Conservation (phyloP, 257 asterid species). For the Ilex aquifolium region DNA sequence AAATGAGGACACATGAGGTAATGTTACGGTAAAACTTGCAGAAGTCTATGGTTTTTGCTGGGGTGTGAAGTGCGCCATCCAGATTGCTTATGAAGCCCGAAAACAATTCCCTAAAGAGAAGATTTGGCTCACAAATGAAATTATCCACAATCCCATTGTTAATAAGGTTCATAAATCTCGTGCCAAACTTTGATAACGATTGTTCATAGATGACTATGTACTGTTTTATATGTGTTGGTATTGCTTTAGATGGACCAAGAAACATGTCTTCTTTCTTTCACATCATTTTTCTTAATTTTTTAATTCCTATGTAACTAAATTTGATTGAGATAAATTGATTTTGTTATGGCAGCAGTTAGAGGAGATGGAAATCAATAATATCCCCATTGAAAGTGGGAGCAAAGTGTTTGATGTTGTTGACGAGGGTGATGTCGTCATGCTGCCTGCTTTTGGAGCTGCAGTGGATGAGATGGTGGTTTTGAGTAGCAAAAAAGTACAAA, state of each 20-base stretch:
- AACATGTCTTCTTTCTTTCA: too few species aligned
- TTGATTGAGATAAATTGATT: constrained; percentile 1
- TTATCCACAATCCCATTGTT: constrained; percentile 94
- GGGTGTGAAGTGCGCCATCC: constrained; percentile 99
- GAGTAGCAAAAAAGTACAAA: constrained; percentile 82
- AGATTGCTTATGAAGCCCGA: constrained; percentile 96
- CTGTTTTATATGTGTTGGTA: too few species aligned
- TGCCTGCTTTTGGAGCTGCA: constrained; percentile 97
- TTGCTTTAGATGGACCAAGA: too few species aligned
- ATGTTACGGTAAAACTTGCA: constrained; percentile 87
- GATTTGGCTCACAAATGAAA: constrained; percentile 89
- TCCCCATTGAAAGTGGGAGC: constrained; percentile 59
- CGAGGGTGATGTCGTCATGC: constrained; percentile 80
- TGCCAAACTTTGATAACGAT: not conserved
- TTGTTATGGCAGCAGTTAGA: constrained; percentile 53
- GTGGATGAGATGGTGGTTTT: constrained; percentile 85
- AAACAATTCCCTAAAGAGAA: constrained; percentile 79
- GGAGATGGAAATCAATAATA: constrained; percentile 62
- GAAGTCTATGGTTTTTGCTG: constrained; percentile 96
- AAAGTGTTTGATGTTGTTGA: constrained; percentile 66
- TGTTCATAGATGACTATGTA: not conserved
- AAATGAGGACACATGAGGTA: constrained; percentile 75
- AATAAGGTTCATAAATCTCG: constrained; percentile 47
- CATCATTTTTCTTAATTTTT: not conserved
- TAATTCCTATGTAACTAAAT: not conserved